Percentiles rank a stretch among this genome's conserved stretches.
Conservation (phyloP, 371 early-diverging fungal species). For the Rhizopus arrhizus region DNA sequence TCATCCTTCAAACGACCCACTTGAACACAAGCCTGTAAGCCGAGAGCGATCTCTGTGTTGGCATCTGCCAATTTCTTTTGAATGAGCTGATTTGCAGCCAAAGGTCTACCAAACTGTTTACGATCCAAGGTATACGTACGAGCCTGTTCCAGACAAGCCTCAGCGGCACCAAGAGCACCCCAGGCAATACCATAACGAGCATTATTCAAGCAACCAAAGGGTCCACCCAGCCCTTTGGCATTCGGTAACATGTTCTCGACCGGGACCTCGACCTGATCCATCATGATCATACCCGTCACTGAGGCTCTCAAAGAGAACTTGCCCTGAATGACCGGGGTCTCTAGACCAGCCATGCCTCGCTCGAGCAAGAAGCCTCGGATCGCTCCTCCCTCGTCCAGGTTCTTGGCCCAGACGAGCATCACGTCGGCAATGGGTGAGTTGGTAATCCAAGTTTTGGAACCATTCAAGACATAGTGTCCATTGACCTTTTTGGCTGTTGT, state of each 20-base stretch:
- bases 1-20: slow-evolving; percentile 95
- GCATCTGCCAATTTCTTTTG: slow-evolving; percentile 98
- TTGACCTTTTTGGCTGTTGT: slow-evolving; percentile 81
- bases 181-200: slow-evolving; percentile 97
- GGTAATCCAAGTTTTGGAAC: slow-evolving; percentile 98
- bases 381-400: slow-evolving; percentile 73
- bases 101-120: slow-evolving; percentile 90
- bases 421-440: slow-evolving; percentile 98
- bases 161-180: slow-evolving; percentile 97
- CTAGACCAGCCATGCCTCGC: slow-evolving; percentile 86
- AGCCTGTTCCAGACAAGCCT: slow-evolving; percentile 87
- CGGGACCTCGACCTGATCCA: slow-evolving; percentile 96
- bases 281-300: slow-evolving; percentile 97
- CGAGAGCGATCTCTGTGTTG: slow-evolving; percentile 91
- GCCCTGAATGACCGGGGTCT: slow-evolving; percentile 90
- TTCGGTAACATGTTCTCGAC: slow-evolving; percentile 87
- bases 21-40: slow-evolving; percentile 87
- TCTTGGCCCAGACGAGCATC: slow-evolving; percentile 98
- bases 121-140: slow-evolving; percentile 90
- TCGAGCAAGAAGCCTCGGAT: slow-evolving; percentile 96
- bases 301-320: slow-evolving; percentile 96
- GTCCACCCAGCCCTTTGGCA: slow-evolving; percentile 92
- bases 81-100: slow-evolving; percentile 94
- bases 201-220: slow-evolving; percentile 97
- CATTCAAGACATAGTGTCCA: slow-evolving; percentile 82